Base-by-base conservation (phyloP, 1,284 basidiomycete species). In the Ustilago hordei region DNA sequence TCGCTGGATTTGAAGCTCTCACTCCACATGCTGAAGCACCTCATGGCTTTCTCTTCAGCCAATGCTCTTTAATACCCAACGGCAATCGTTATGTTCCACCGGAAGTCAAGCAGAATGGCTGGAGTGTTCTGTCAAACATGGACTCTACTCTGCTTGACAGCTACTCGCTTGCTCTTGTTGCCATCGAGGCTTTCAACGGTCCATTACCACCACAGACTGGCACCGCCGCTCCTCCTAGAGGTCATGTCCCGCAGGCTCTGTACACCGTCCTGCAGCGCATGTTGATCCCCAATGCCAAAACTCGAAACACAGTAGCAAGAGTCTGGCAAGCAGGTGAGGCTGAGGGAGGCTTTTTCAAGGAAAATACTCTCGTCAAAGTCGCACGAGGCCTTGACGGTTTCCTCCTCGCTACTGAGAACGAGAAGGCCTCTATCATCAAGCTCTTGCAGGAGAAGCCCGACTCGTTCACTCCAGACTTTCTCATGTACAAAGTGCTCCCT, bases 1-100 rank as follows among this genome's bases (percentile, higher is more conserved):
- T 99, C 9, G 95, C 93, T 36, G 96, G 96, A 1, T 95, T 99
- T 81, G 97, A 99, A 81, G 87, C 95, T 0, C 87, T 98, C 80
- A 95, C 93, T 80, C 64, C 84, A 68, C 38, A 87, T 12, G 84
- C 85, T 4, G 80, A 84, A 55, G 86, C 87, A 31, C 86, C 87
- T 54, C 74, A 81, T 5, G 63, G 65, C 3, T 54, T 81, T 4
- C 62, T 84, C 41, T 63, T 57, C 64, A 79, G 69, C 39, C 68
- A 77, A 65, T 74, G 81, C 41, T 76, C 79, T 11, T 64, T 82
- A 32, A 60, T 85, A 23, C 85, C 85, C 15, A 81, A 83, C 41
- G 82, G 86, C 6, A 68, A 77, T 4, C 69, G 70, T 15, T 85
- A 84, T 56, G 84, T 91, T 31, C 89, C 92, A 4, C 96, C 97